Conservation (phyloP, 2,329 filamentous ascomycete genomes). For the Orbilia quercus region DNA sequence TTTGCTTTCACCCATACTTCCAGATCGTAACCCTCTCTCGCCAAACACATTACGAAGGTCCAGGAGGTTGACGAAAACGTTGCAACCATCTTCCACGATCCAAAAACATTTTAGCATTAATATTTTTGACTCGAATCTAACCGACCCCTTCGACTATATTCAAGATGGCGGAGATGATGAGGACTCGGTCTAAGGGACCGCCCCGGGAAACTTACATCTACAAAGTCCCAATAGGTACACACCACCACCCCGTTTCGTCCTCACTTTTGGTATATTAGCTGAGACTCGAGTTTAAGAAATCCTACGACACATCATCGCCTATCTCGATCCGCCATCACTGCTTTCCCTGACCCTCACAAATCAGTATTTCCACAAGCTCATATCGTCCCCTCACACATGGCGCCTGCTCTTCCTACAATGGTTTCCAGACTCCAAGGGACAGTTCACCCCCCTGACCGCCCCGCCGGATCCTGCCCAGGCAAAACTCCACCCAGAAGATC, state of each 20-base stretch:
- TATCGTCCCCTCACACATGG: conserved; percentile 54
- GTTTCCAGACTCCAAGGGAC: conserved; percentile 54
- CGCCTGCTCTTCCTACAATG: conserved; percentile 49
- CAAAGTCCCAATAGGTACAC: conserved; percentile 50
- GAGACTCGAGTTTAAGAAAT: conserved; percentile 31
- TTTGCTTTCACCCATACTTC: conserved; percentile 14
- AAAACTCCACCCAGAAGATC: conserved; percentile 51
- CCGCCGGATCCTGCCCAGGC: conserved; percentile 43
- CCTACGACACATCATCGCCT: conserved; percentile 49
- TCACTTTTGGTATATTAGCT: background rate
- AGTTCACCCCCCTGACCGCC: conserved; percentile 51
- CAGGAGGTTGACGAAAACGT: background rate
- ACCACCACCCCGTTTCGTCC: too few relatives aligned
- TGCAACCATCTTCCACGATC: background rate
- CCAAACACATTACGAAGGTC: background rate
- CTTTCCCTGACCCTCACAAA: conserved; percentile 49
- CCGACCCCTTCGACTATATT: background rate
- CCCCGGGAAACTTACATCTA: conserved; percentile 53
- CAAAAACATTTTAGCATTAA: background rate
- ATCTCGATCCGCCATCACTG: conserved; percentile 47
- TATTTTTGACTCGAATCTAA: background rate
- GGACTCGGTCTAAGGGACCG: conserved; percentile 54
- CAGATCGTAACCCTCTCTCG: conserved; percentile 3
- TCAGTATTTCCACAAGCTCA: conserved; percentile 53
- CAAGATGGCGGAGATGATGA: conserved; percentile 52